Base-by-base conservation (phyloP, 257 asterid genomes). In the Orobanche coerulescens region DNA sequence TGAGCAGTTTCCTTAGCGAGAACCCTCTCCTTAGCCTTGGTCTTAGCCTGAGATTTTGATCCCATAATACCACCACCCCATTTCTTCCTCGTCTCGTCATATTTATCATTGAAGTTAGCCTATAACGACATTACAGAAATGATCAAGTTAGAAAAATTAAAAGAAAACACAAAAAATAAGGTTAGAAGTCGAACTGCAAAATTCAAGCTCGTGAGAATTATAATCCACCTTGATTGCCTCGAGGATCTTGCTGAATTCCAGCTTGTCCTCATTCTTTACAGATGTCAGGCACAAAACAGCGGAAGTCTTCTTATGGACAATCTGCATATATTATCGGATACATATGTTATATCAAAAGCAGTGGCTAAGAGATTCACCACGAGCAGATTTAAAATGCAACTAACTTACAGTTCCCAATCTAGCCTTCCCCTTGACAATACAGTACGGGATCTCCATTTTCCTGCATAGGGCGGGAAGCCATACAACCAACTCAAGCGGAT, bases 11-110 rank as follows among this genome's bases (percentile, higher is more conserved):
- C 79, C 68, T 78, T 74, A 34, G 83, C 83, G 52, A 78, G 68
- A 52, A 74, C 18, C 51, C 63, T 67, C 40, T 78, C 77, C 20
- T 78, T 78, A 0, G 83, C 83, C 69, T 74, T 78, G 1, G 78
- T 75, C 66, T 44, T 73, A 5, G 83, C 77, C 43, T 78, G 77
- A 5, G 84, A 79, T 59, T 79, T 79, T 1, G 84, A 79, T 20
- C 84, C 84, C 84, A 79, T 79, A 12, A 79, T 69, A 22, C 84
- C 82, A 48, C 81, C 84, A 11, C 84, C 84, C 84, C 79, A 79
- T 52, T 79, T 79, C 77, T 79, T 79, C 73, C 84, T 66, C 0
- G 62, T 66, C 56, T 75, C 81, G 0, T 79, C 84, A 5, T 62
- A 79, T 11, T 79, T 79, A 22, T 79, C 84, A 8, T 79, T 79